phyloP scores from a whole-genome alignment of 2,329 filamentous ascomycete species.

The Fusarium continuum region DNA sequence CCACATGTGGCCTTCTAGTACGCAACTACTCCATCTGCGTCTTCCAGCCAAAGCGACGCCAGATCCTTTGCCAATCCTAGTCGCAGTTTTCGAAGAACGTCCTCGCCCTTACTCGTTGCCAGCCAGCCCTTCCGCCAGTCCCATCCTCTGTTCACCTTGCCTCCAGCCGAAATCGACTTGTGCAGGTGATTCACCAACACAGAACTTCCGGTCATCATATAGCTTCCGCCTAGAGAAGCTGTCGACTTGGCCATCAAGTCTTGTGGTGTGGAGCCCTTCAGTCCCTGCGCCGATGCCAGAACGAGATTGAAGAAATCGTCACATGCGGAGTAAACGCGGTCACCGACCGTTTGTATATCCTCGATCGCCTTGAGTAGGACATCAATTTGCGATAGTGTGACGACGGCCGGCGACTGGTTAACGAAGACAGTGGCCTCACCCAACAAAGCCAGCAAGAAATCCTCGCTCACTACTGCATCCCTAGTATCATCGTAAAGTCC shows the following conservation, averaged over 20 bases:
- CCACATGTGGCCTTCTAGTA: conserved; percentile 49
- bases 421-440: conserved; percentile 85
- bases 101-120: conserved; percentile 68
- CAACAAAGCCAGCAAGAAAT: conserved; percentile 83
- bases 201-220: conserved; percentile 77
- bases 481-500: conserved; percentile 85
- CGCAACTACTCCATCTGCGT: conserved; percentile 65
- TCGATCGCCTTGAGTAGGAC: conserved; percentile 79
- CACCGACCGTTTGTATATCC: conserved; percentile 78
- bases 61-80: conserved; percentile 79
- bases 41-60: conserved; percentile 73
- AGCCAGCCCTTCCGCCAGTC: conserved; percentile 83
- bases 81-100: conserved; percentile 78
- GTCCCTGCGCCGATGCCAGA: conserved; percentile 72
- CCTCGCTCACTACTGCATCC: conserved; percentile 86
- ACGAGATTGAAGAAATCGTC: conserved; percentile 83
- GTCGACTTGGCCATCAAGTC: conserved; percentile 71
- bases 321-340: conserved; percentile 76
- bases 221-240: conserved; percentile 65
- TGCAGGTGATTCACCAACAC: conserved; percentile 72
- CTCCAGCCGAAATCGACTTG: conserved; percentile 66
- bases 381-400: conserved; percentile 78
- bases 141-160: conserved; percentile 71
- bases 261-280: conserved; percentile 69
- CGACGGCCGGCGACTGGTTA: conserved; percentile 61